Percentiles rank a stretch among this genome's conserved stretches.
Conservation (phyloP, 257 asterid species). For the Fraxinus excelsior region DNA sequence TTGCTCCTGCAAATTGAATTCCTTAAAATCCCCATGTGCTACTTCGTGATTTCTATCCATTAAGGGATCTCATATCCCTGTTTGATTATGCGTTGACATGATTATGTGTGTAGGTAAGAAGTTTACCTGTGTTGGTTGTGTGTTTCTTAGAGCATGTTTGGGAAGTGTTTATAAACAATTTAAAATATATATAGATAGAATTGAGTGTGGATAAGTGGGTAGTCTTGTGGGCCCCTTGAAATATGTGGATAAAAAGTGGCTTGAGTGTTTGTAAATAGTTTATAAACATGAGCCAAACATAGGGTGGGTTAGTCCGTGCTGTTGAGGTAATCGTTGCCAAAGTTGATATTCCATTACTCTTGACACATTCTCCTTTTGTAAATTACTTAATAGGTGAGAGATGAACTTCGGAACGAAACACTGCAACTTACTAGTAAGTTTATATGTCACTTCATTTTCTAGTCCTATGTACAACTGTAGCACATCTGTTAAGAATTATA, state of each 20-base stretch:
- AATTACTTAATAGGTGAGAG: slow-evolving; percentile 62
- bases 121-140: neutral
- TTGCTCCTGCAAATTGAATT: neutral
- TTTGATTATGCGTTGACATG: no score
- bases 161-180: no score
- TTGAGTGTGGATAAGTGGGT: no score
- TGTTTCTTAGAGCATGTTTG: neutral
- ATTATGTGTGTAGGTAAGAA: neutral
- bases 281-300: no score
- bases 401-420: slow-evolving; percentile 82
- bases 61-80: neutral
- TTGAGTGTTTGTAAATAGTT: no score
- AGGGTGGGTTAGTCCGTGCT: neutral
- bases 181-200: no score
- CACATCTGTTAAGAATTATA: slow-evolving; percentile 13
- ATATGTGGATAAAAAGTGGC: no score
- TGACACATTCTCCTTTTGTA: slow-evolving; percentile 17
- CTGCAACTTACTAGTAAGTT: slow-evolving; percentile 91
- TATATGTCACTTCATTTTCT: slow-evolving; percentile 16
- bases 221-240: no score
- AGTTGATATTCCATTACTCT: slow-evolving; percentile 17
- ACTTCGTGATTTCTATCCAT: neutral
- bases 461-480: neutral
- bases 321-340: neutral
- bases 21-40: neutral